Conservation (phyloP, 1,284 basidiomycete species). For the Irpex sp. region DNA sequence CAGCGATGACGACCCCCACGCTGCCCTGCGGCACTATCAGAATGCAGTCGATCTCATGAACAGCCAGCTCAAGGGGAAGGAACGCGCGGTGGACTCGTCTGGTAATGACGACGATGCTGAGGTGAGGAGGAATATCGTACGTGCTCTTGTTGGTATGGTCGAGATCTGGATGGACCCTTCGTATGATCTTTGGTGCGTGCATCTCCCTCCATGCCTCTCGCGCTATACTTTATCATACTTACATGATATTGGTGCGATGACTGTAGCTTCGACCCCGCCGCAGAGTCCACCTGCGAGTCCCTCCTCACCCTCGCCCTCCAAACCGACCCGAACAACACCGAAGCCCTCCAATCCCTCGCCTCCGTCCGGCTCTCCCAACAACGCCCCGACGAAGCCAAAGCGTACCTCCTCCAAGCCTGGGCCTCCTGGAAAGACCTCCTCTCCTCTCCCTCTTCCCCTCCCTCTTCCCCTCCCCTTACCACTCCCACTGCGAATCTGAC, state of each 20-base stretch:
- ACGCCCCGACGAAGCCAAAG: slow-evolving; percentile 76
- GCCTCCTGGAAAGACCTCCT: slow-evolving; percentile 64
- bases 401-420: slow-evolving; percentile 71
- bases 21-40: slow-evolving; percentile 79
- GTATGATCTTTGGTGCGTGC: slow-evolving; percentile 81
- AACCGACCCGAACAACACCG: slow-evolving; percentile 73
- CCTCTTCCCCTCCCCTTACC: background rate
- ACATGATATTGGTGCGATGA: no score
- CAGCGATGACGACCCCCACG: slow-evolving; percentile 70
- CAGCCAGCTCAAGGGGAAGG: slow-evolving; percentile 68
- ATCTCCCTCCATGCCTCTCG: no score
- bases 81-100: slow-evolving; percentile 44
- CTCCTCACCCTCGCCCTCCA: slow-evolving; percentile 73
- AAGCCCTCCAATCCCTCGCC: slow-evolving; percentile 80
- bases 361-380: slow-evolving; percentile 90
- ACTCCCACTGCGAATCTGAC: background rate
- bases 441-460: no score
- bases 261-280: slow-evolving; percentile 73
- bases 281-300: slow-evolving; percentile 79
- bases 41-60: slow-evolving; percentile 76
- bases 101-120: slow-evolving; percentile 48
- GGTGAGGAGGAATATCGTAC: slow-evolving; percentile 68
- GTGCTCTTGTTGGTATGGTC: slow-evolving; percentile 89
- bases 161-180: slow-evolving; percentile 94
- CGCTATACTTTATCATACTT: no score